Evolutionary conservation across 306 rosid genomes (phyloP).

Genomic region (Cotoneaster glaucophyllus): DNA sequence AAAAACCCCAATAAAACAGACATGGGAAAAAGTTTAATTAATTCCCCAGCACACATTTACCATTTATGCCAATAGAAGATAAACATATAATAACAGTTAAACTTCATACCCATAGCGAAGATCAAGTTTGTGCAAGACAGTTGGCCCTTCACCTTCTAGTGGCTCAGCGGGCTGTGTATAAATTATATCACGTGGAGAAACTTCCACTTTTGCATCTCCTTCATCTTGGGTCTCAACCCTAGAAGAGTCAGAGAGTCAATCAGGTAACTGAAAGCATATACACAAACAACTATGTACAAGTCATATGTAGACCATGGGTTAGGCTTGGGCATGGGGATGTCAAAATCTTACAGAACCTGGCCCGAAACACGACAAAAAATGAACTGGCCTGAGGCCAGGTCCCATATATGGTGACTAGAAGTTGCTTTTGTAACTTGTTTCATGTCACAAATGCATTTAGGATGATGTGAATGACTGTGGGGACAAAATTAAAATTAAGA

Average conservation of each 20-base stretch:
- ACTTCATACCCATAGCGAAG: slow-evolving; percentile 86
- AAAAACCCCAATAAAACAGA: background rate
- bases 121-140: slow-evolving; percentile 77
- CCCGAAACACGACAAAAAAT: background rate
- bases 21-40: background rate
- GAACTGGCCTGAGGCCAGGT: background rate
- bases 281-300: background rate
- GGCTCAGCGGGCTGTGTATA: slow-evolving; percentile 83
- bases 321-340: background rate
- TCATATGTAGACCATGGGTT: background rate
- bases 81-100: background rate
- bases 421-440: background rate
- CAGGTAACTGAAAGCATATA: slow-evolving; percentile 2
- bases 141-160: slow-evolving; percentile 56
- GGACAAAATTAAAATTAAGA: background rate
- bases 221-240: slow-evolving; percentile 99
- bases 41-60: background rate
- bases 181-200: slow-evolving; percentile 90
- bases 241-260: slow-evolving; percentile 26
- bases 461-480: background rate
- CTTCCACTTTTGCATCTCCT: slow-evolving; percentile 90
- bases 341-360: background rate
- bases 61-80: background rate
- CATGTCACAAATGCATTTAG: background rate
- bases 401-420: background rate